Conservation (phyloP, 2,329 filamentous ascomycete genomes). For the Neofusicoccum sp. region DNA sequence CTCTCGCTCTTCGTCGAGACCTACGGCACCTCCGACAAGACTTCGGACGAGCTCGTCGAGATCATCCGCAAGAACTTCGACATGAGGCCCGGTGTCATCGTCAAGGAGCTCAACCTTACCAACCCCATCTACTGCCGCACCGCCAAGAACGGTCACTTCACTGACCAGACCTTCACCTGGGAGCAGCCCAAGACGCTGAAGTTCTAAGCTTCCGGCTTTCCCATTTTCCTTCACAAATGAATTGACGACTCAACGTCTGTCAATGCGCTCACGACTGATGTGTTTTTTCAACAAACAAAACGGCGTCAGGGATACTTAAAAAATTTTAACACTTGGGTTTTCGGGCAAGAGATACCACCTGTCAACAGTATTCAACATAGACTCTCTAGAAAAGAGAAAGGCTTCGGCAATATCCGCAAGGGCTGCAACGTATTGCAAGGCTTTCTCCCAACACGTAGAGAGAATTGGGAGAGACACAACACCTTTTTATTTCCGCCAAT, state of each 20-base stretch:
- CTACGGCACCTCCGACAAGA: constrained; percentile 91
- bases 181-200: constrained; percentile 96
- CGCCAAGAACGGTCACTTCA: constrained; percentile 99
- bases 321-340: constrained; percentile 6
- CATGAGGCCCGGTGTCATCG: constrained; percentile 96
- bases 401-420: constrained; percentile 18
- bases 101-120: constrained; percentile 92
- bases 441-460: too few relatives aligned
- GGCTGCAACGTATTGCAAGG: constrained; percentile 17
- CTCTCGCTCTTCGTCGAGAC: constrained; percentile 97
- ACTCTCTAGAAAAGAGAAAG: constrained; percentile 15
- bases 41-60: constrained; percentile 88
- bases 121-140: constrained; percentile 98
- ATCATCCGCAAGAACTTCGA: constrained; percentile 98
- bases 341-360: constrained; percentile 16
- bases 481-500: constrained; percentile 3
- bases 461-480: background rate
- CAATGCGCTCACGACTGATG: constrained; percentile 15
- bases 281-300: constrained; percentile 22
- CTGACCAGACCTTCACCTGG: constrained; percentile 97
- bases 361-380: constrained; percentile 25
- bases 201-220: constrained; percentile 60
- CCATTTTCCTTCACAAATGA: background rate
- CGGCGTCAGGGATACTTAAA: constrained; percentile 27
- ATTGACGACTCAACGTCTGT: constrained; percentile 22